Evolutionary conservation across 257 asterid species (phyloP), one percentile per base, ranked within the genome.

Genomic region (Solanum boliviense): DNA sequence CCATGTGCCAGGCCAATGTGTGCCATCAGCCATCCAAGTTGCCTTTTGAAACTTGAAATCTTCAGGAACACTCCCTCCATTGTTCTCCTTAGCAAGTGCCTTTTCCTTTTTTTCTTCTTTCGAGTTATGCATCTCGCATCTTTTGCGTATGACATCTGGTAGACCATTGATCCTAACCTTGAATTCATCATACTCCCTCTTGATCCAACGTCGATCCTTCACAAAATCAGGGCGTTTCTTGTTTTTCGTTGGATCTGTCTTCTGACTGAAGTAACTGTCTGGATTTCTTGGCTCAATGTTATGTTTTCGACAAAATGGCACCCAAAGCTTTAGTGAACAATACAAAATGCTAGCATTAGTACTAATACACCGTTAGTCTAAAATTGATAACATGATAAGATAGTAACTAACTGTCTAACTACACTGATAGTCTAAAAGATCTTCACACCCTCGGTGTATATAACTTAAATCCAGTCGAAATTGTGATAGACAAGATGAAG

Each of bases 1-100:
- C 99, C 99, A 97, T 36, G 98, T 95, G n/a, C 99, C 99, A 0
- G 99, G 99, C 99, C 99, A 97, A 71, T 95, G 99, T 5, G 99
- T 97, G 35, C 99, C 98, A 38, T 97, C 99, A 3, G 99, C 98
- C 99, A 97, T 97, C 99, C 99, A 97, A 16, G 99, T 97, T 4
- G 98, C 99, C 72, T 90, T 90, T 4, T 86, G 52, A 58, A 88
- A 87, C 38, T 91, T 92, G 6, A 88, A 72, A 89, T 93, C 91
- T 83, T 92, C 95, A 2, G 91, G 89, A 2, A 95, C 90, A 11
- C 81, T 87, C 7, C 98, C 95, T 9, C 89, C 89, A 87, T 92
- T 93, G 90, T 91, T 92, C 87, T 95, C 96, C 83, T 10, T 90
- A 6, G 89, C 52, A 23, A 84, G 90, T 79, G 91, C 92, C 79